A percentile compares a stretch with the other conserved stretches of the same genome.
phyloP scores from a whole-genome alignment of 331 rosid genomes.

The Quercus tomentella region DNA sequence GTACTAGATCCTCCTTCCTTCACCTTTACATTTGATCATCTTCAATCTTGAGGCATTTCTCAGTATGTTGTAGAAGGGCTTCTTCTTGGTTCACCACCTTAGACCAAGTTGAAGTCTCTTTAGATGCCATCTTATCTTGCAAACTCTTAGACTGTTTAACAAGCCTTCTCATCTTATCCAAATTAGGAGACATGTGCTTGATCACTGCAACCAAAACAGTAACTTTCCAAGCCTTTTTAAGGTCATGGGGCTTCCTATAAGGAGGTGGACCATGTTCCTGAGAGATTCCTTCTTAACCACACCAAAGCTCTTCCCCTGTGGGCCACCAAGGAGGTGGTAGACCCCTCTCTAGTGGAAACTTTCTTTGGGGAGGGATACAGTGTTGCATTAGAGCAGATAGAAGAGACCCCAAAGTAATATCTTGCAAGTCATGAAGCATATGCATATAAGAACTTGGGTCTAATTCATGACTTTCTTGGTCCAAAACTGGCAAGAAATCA shows the following conservation, averaged over 20 bases:
- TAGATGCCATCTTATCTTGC: conserved; percentile 60
- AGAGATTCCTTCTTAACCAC: conserved; percentile 48
- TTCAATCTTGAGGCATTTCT: conserved; percentile 26
- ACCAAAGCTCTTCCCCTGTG: conserved; percentile 43
- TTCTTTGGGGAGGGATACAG: conserved; percentile 51
- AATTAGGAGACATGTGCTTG: conserved; percentile 49
- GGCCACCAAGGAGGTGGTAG: conserved; percentile 74
- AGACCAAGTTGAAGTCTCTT: conserved; percentile 49
- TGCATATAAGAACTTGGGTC: conserved; percentile 36
- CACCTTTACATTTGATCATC: background rate
- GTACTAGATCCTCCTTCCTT: background rate
- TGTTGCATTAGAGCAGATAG: conserved; percentile 57
- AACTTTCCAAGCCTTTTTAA: conserved; percentile 63
- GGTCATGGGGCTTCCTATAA: conserved; percentile 54
- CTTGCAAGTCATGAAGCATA: conserved; percentile 47
- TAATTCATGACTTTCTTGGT: background rate
- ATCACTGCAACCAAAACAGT: conserved; percentile 48
- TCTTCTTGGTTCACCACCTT: conserved; percentile 54
- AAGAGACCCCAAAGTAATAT: conserved; percentile 59
- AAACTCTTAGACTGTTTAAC: conserved; percentile 49
- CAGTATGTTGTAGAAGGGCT: conserved; percentile 17
- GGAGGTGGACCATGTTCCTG: conserved; percentile 45
- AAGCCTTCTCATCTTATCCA: conserved; percentile 36
- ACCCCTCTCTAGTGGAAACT: conserved; percentile 52
- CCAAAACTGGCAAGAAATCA: conserved; percentile 14